Conservation (phyloP, 1,284 basidiomycete species). For the Phellinidium pouzarii region DNA sequence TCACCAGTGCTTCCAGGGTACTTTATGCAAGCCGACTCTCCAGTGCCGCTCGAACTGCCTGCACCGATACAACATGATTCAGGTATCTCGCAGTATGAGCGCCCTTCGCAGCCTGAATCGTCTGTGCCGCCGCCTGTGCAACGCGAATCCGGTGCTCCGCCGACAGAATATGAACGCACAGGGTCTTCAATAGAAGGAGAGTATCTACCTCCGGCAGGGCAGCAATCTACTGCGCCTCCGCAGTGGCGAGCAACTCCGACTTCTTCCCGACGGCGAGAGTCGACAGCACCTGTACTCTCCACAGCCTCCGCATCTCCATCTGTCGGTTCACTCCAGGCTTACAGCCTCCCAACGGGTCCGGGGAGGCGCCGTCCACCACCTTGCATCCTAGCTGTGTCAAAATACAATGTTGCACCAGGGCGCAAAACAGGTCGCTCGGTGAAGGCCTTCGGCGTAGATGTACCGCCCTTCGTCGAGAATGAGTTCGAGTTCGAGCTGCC, state of each 20-base stretch:
- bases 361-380: neutral
- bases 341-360: neutral
- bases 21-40: neutral
- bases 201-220: neutral
- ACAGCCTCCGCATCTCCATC: neutral
- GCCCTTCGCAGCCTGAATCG: neutral
- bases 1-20: neutral
- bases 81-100: no score
- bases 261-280: neutral
- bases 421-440: slow-evolving; percentile 10
- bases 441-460: slow-evolving; percentile 14
- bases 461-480: slow-evolving; percentile 4
- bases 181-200: neutral
- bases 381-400: slow-evolving; percentile 10
- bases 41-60: neutral
- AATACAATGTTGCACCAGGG: slow-evolving; percentile 12
- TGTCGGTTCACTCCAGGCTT: slow-evolving; percentile 2
- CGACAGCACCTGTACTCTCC: neutral
- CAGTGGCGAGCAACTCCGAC: neutral
- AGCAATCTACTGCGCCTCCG: neutral
- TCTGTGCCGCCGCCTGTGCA: neutral
- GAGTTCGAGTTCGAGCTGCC: slow-evolving; percentile 13
- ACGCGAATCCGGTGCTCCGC: neutral
- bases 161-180: neutral
- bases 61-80: neutral